Evolutionary conservation across 257 asterid genomes (phyloP).

Genomic region (Solanum medicagineum): DNA sequence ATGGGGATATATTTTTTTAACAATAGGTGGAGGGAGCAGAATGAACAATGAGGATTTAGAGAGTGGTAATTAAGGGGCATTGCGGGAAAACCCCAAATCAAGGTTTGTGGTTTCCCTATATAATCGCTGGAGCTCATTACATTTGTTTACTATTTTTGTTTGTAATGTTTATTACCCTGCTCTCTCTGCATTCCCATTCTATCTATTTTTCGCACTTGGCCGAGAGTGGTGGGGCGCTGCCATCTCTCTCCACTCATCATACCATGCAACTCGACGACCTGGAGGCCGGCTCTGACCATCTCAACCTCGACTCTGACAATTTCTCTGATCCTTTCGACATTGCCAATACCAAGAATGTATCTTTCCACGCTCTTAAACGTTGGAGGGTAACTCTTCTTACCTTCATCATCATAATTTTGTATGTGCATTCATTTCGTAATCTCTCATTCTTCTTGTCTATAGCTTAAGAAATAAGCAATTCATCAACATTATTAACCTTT

Average conservation of each 20-base stretch:
- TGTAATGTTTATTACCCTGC: not conserved
- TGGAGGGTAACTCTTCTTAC: constrained; percentile 64
- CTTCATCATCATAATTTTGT: not conserved
- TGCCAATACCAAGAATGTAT: constrained; percentile 60
- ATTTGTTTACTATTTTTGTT: not conserved
- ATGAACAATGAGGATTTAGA: too few species aligned
- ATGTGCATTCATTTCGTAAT: not conserved
- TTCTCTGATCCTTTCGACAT: constrained; percentile 81
- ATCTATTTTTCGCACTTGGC: too few species aligned
- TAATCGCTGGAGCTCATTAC: not conserved
- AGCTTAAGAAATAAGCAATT: not conserved
- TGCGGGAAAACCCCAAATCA: not conserved
- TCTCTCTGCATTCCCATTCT: not conserved
- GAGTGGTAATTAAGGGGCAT: too few species aligned
- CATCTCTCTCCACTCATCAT: not conserved
- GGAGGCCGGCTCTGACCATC: constrained; percentile 35
- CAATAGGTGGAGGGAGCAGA: too few species aligned
- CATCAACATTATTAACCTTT: not conserved
- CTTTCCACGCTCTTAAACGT: constrained; percentile 59
- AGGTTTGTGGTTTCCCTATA: not conserved
- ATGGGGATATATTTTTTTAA: too few species aligned
- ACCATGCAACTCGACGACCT: constrained; percentile 11
- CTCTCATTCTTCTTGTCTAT: not conserved
- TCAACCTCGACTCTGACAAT: constrained; percentile 13
- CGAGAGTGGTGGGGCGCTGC: not conserved